Percentiles rank a stretch among this genome's conserved stretches.
phyloP scores from a whole-genome alignment of 441 rosid genomes.

The Populus hybrid region DNA sequence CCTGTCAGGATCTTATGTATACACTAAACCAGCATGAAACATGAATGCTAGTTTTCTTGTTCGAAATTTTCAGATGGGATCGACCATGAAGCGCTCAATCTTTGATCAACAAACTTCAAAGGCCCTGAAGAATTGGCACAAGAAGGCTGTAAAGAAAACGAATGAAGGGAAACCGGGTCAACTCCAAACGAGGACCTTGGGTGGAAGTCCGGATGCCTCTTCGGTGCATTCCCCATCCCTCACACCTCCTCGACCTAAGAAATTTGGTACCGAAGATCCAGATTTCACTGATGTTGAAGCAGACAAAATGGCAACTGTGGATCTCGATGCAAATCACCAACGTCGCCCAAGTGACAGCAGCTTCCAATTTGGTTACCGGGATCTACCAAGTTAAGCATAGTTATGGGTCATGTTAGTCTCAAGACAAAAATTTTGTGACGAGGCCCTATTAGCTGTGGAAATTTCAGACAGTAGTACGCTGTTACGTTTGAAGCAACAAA shows the following conservation, averaged over 20 bases:
- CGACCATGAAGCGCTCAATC: conserved; percentile 90
- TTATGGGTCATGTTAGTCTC: neutral
- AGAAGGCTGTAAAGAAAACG: conserved; percentile 56
- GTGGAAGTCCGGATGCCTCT: conserved; percentile 24
- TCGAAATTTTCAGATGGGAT: conserved; percentile 68
- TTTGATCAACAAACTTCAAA: conserved; percentile 89
- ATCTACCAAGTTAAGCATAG: conserved; percentile 35
- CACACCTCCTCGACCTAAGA: neutral
- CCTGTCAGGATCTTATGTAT: neutral
- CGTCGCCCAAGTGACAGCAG: neutral
- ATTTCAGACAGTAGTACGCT: too few species aligned
- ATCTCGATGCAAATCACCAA: conserved; percentile 36
- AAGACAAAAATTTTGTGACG: too few species aligned
- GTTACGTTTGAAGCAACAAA: too few species aligned
- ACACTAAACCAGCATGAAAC: neutral
- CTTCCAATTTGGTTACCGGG: conserved; percentile 16
- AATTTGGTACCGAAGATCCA: neutral
- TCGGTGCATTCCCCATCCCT: conserved; percentile 11
- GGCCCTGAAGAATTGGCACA: conserved; percentile 85
- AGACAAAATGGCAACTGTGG: conserved; percentile 38
- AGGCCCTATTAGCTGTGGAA: too few species aligned
- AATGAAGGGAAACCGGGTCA: conserved; percentile 31
- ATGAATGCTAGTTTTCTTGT: neutral
- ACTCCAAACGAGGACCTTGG: conserved; percentile 18
- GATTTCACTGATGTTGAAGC: conserved; percentile 32